Percentiles rank a stretch among this genome's conserved stretches.
Conservation (phyloP, 495 filamentous ascomycete genomes). For the Darksidea phi region DNA sequence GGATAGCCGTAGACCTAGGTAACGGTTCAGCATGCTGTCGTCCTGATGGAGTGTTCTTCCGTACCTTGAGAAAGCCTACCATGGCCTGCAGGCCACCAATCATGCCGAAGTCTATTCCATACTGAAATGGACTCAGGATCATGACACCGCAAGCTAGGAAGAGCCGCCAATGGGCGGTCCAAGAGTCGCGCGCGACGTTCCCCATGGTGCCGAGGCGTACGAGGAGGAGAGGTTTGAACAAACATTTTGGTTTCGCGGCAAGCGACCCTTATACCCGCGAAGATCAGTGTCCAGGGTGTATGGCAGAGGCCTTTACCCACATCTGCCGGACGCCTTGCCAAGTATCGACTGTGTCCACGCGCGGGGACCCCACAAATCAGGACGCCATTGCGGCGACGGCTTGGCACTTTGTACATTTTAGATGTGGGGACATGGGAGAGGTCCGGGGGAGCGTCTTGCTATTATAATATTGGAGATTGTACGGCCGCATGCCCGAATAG, state of each 20-base stretch:
- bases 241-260: conserved; percentile 2
- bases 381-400: background rate
- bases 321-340: conserved; percentile 24
- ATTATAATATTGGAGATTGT: background rate
- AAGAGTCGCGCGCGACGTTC: background rate
- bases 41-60: background rate
- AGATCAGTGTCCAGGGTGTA: background rate
- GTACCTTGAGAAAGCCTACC: conserved; percentile 57
- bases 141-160: conserved; percentile 48
- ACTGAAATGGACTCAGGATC: conserved; percentile 59
- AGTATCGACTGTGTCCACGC: conserved; percentile 1
- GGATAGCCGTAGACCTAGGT: conserved; percentile 37
- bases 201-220: conserved; percentile 14
- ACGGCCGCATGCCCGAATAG: conserved; percentile 10
- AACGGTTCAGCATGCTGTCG: background rate
- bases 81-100: conserved; percentile 65
- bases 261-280: conserved; percentile 17
- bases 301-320: conserved; percentile 20
- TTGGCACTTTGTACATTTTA: conserved; percentile 22
- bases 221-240: conserved; percentile 2
- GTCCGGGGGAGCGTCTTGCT: background rate
- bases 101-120: conserved; percentile 62
- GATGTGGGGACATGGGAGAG: conserved; percentile 23
- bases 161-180: conserved; percentile 39
- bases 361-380: conserved; percentile 31